Percentiles rank a stretch among this genome's conserved stretches.
phyloP scores from a whole-genome alignment of 352 stramenopile species.

The Aphanomyces astaci region DNA sequence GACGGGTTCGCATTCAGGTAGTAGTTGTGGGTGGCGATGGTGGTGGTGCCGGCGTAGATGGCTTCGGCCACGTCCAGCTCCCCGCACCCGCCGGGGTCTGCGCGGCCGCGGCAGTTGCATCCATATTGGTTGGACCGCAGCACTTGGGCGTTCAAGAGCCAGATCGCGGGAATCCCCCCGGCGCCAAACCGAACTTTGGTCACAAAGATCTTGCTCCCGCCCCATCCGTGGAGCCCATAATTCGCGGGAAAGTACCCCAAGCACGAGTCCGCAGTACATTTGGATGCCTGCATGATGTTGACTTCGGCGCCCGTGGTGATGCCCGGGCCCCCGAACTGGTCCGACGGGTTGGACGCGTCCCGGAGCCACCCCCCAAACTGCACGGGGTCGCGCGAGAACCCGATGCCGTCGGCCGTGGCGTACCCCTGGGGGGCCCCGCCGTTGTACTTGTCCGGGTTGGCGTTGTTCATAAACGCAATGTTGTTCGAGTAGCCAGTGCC shows the following conservation, averaged over 20 bases:
- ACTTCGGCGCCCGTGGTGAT: conserved; percentile 57
- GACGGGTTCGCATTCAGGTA: conserved; percentile 48
- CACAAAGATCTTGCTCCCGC: conserved; percentile 69
- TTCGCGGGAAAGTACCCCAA: conserved; percentile 61
- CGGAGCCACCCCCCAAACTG: conserved; percentile 40
- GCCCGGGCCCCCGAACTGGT: conserved; percentile 38
- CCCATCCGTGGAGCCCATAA: conserved; percentile 55
- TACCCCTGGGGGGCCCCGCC: conserved; percentile 40
- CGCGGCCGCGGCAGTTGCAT: conserved; percentile 62
- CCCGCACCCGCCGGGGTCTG: conserved; percentile 46
- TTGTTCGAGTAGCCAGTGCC: conserved; percentile 30
- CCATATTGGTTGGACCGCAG: conserved; percentile 57
- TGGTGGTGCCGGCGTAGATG: conserved; percentile 48
- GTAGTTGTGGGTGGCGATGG: conserved; percentile 69
- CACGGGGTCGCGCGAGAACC: conserved; percentile 30
- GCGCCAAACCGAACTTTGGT: conserved; percentile 58
- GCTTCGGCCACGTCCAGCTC: conserved; percentile 67
- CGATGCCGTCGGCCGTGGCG: conserved; percentile 30
- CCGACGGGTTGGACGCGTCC: conserved; percentile 40
- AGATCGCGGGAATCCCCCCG: conserved; percentile 47
- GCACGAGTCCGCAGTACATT: conserved; percentile 41
- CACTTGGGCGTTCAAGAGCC: conserved; percentile 69
- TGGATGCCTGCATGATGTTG: conserved; percentile 65
- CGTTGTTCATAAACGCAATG: conserved; percentile 58
- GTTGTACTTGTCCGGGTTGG: conserved; percentile 48